Evolutionary conservation across 257 asterid species (phyloP).

Genomic region (Solanum boliviense): DNA sequence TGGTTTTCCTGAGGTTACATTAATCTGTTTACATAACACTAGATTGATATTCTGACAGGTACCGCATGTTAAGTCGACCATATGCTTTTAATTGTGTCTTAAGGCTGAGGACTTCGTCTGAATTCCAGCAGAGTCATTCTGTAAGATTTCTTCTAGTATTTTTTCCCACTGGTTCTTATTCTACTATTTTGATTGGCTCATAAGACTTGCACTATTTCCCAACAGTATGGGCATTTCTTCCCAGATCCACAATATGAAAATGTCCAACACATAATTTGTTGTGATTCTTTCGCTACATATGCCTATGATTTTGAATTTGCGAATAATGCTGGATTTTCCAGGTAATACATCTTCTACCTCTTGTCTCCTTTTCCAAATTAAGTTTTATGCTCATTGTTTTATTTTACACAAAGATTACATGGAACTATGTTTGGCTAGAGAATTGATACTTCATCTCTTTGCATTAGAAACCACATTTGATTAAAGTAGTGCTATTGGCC

Average conservation of each 20-base stretch:
- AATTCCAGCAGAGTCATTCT: conserved; percentile 77
- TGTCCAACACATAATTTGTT: conserved; percentile 92
- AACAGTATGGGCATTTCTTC: conserved; percentile 97
- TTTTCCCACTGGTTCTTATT: not conserved
- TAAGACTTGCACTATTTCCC: conserved; percentile 22
- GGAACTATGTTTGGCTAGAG: not conserved
- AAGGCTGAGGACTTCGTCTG: conserved; percentile 87
- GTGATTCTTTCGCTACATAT: conserved; percentile 93
- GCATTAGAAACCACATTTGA: not conserved
- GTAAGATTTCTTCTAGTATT: conserved; percentile 28
- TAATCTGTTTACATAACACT: conserved; percentile 10
- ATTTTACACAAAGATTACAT: not conserved
- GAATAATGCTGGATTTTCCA: conserved; percentile 62
- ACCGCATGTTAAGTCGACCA: conserved; percentile 94
- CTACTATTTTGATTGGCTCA: not conserved
- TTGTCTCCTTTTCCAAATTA: conserved; percentile 1
- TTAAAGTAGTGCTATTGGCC: not conserved
- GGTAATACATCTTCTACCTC: conserved; percentile 35
- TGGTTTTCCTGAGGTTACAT: not conserved
- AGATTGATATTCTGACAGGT: conserved; percentile 53
- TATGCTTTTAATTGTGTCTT: conserved; percentile 92
- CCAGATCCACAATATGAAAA: conserved; percentile 97
- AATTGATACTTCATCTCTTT: not conserved
- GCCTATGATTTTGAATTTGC: conserved; percentile 94
- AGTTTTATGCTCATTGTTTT: not conserved